Base-by-base conservation (phyloP, 164 flowering plant species). In the Nymphaea thermarum region DNA sequence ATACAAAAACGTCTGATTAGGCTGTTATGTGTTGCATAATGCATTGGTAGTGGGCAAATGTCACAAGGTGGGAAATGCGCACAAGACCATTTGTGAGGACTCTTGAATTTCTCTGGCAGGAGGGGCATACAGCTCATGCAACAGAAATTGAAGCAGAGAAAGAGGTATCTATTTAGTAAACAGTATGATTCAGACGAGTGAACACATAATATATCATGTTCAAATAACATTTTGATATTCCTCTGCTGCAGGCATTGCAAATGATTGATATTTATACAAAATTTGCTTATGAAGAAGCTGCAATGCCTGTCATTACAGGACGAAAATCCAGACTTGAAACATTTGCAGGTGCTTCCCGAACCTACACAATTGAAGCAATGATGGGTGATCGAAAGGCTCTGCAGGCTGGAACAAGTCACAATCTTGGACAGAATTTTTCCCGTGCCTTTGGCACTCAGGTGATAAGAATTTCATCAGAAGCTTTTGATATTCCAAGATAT, bases 31-130 rank as follows among this genome's bases (percentile, higher is more conserved):
- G 36, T 36, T 71, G 59, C 41, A 25, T 25, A 61, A 61, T 18
- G 42, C 67, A 66, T 70, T 69, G 77, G 67, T 75, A 94, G 98
- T 94, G 98, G 98, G 98, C 85, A 63, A 94, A 91, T 81, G 97
- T 94, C 68, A 94, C 97, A 44, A 86, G 98, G 77, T 94, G 98
- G 97, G 98, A 94, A 82, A 84, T 86, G 90, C 93, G 97, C n/a
- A 94, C 97, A 43, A 94, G 91, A 76, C 98, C 98, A 61, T 94
- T 94, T 79, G 77, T 94, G 61, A 86, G 99, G 78, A 94, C 96
- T 66, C 96, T 91, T 63, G 99, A 94, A 66, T 94, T 94, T 83
- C 86, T 91, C 11, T 94, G 99, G 99, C 99, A 94, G 73, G 99
- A 94, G 79, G 99, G 99, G 15, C 99, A 94, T 67, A 90, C 98